These are phyloP conservation scores for Penicillium mononematosum DNA, from an alignment of 495 filamentous ascomycete species.

Conservation along the genomic window DNA sequence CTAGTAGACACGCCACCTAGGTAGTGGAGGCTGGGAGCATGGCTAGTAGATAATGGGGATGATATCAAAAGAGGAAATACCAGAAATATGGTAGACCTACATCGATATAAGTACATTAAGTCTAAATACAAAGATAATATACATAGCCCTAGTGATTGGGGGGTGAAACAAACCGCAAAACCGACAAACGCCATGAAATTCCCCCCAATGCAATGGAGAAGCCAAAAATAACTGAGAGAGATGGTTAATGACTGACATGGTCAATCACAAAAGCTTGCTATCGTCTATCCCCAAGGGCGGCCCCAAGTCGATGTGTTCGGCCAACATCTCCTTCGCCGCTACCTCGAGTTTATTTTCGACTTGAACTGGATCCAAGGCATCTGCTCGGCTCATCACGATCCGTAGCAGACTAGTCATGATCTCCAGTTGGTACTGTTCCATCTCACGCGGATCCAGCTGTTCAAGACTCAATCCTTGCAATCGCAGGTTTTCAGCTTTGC, in stretches of 20 bases:
- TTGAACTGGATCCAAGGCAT: constrained; percentile 27
- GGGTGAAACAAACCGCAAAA: not conserved
- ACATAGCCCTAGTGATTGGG: not conserved
- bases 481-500: constrained; percentile 36
- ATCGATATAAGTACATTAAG: not conserved
- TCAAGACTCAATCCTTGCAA: constrained; percentile 36
- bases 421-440: constrained; percentile 48
- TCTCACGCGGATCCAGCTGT: constrained; percentile 41
- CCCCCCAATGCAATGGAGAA: not conserved
- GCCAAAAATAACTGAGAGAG: not conserved
- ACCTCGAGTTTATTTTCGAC: constrained; percentile 44
- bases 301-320: constrained; percentile 37
- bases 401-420: constrained; percentile 52
- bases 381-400: constrained; percentile 49
- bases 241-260: not conserved
- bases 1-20: no score
- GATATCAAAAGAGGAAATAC: no score
- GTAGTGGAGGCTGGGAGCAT: no score
- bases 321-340: constrained; percentile 57
- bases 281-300: constrained; percentile 31
- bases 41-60: no score
- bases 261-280: constrained; percentile 29
- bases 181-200: constrained; percentile 7
- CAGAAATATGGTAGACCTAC: not conserved
- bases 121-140: constrained; percentile 7